Evolutionary conservation across 129 eudicot genomes (phyloP), one percentile per base, ranked within the genome.

Genomic region (Saposhnikovia divaricata): DNA sequence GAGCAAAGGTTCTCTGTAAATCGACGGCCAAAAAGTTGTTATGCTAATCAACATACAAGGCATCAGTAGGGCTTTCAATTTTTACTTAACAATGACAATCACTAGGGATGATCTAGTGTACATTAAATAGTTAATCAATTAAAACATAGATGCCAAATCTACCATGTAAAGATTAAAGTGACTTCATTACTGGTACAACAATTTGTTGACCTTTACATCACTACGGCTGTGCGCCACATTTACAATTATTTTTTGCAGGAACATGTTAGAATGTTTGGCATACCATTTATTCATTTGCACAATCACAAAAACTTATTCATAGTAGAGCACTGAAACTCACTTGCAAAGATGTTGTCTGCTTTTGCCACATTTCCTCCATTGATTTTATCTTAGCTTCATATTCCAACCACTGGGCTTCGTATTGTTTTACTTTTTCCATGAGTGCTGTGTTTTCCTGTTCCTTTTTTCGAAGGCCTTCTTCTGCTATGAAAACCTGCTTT

Each of bases 351-450:
- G 84, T 72, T 80, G 91, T 86, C 82, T 95, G 99, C 86, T 83
- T 89, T 78, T 92, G 92, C 97, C 99, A 95, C 74, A 86, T 85
- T 34, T 92, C 97, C 85, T 92, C 99, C 88, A 92, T 87, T 9
- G 95, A 85, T 80, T 87, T 87, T 97, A 92, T 90, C 83, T 89
- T 92, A 77, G 81, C 80, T 81, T 92, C 97, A 78, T 92, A 91
- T 71, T 92, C 97, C 16, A 84, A 84, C 93, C 96, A 92, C 19
- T 86, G 84, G 3, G 85, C 82, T 84, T 90, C 98, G 28, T 71
- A 88, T 57, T 87, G 89, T 75, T 83, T 82, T 51, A 92, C 78
- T 75, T 92, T 93, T 59, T 91, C 91, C 81, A 81, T 83, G 75
- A 92, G 77, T 25, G 83, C 82, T 1, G 81, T 76, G 85, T 92